Evolutionary conservation across 2,329 filamentous ascomycete species (phyloP), one percentile per base, ranked within the genome.

Genomic region (Sclerotiophoma versabilis): DNA sequence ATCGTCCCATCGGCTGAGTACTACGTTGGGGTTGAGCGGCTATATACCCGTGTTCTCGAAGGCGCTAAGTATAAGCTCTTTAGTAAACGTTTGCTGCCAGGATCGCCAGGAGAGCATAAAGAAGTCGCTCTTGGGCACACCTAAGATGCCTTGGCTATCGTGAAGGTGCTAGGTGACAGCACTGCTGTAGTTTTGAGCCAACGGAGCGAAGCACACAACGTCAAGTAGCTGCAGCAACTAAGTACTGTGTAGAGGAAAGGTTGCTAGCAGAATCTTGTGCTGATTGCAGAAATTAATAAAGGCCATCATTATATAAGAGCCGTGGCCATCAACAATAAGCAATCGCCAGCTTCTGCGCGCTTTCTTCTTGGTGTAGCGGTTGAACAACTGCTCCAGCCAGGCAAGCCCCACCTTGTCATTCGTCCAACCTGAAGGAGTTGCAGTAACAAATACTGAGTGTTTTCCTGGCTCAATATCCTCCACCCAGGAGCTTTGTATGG

Each of bases 61-160:
- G 23, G 37, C 37, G 37, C 37, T 39, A 15, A 39, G 37, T 39
- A 39, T 39, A 25, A 39, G 37, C 37, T 39, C 37, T 27, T 39
- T 27, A n/a, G n/a, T 17, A 15, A 39, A 39, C 23, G 23, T 39
- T 19, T 27, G 7, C 37, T 19, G 8, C 37, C 23, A 39, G 4
- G 37, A 17, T 39, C 23, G 5, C 38, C 26, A 42, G 38, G 30
- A 42, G 10, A 42, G 25, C 26, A 42, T 22, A n/a, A 29, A 30
- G 26, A 42, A 42, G 26, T 29, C 26, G 26, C 38, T 22, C 17
- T 42, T 42, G n/a, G 23, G 23, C 7, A 41, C n/a, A n/a, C 37
- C 23, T 19, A 8, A 27, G 37, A 27, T 19, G 23, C 37, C 23
- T 27, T 42, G 10, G 38, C 38, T 42, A 38, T 42, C 17, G 11